Base-by-base conservation (phyloP, 1,284 basidiomycete genomes). In the Pseudozyma flocculosa region DNA sequence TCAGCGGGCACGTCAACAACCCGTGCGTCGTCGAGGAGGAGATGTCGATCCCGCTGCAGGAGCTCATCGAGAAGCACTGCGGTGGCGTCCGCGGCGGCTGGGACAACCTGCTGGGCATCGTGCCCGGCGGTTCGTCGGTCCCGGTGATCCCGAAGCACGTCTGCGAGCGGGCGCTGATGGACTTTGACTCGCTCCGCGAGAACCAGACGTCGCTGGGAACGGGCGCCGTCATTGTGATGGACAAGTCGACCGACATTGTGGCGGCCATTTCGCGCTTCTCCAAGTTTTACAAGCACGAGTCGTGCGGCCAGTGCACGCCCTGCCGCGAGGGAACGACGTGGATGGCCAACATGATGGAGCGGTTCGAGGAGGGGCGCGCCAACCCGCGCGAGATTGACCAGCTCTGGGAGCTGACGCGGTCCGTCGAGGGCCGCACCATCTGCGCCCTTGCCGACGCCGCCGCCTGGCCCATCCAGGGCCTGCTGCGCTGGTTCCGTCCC, bases 21-120 rank as follows among this genome's bases (percentile, higher is more conserved):
- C 94, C 95, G 2, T 96, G 91, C 79, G 92, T 97, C 36, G 86
- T 97, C 37, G 94, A 97, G 82, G 95, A 98, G 80, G 94, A 97
- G 83, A 97, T 97, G 94, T 90, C 88, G 63, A 97, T 98, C 54
- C 92, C 93, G 17, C 80, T 97, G 54, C 87, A 88, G 80, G 93
- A 97, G 58, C 83, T 98, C 54, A 81, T 98, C 60, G 94, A 98
- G 80, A 92, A 91, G 81, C 93, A 98, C 80, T 95, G 92, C 75
- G 94, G 93, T 38, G 94, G 93, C 72, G 86, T 98, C 36, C 82
- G 84, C 42, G 94, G 93, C 52, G 94, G 94, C 18, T 97, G 94
- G 94, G 87, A 95, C 76, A 96, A 98, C 81, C 80, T 97, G 34
- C 83, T 92, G 5, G 94, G 93, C 40, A 92, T 97, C 73, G 86